A percentile compares a stretch with the other conserved stretches of the same genome.
Conservation (phyloP, 805 yeast genomes). For the Kodamaea restingae region DNA sequence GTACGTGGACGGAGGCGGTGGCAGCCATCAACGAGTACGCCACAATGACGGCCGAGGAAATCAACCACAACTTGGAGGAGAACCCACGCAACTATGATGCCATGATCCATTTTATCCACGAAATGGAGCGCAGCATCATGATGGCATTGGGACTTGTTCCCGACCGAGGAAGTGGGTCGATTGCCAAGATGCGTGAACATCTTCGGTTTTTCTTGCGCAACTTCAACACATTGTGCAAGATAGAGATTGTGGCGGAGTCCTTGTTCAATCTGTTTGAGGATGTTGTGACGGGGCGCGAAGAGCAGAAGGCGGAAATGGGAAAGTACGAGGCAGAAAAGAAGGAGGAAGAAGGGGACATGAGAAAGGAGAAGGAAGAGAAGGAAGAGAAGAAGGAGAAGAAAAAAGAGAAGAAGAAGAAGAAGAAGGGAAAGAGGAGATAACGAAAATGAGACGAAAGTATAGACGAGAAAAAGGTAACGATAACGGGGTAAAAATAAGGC, state of each 20-base stretch:
- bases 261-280: slow-evolving; percentile 24
- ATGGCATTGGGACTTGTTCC: slow-evolving; percentile 5
- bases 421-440: slow-evolving; percentile 16
- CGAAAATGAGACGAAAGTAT: neutral
- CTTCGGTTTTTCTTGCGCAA: slow-evolving; percentile 23
- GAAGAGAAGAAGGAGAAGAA: slow-evolving; percentile 19
- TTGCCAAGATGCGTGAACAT: slow-evolving; percentile 15
- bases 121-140: slow-evolving; percentile 5
- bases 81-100: slow-evolving; percentile 13
- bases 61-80: slow-evolving; percentile 16
- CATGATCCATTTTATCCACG: slow-evolving; percentile 11
- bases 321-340: slow-evolving; percentile 8
- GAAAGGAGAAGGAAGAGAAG: slow-evolving; percentile 19
- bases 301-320: slow-evolving; percentile 4
- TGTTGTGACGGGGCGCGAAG: slow-evolving; percentile 10
- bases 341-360: slow-evolving; percentile 26
- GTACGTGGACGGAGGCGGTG: slow-evolving; percentile 7
- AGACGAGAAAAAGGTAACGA: no score
- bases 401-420: slow-evolving; percentile 27
- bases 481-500: no score
- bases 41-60: slow-evolving; percentile 14
- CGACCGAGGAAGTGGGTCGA: slow-evolving; percentile 3
- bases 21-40: slow-evolving; percentile 10
- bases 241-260: slow-evolving; percentile 26
- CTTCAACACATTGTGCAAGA: slow-evolving; percentile 30